Evolutionary conservation across 331 rosid genomes (phyloP).

Genomic region (Rhamnella rubrinervis): DNA sequence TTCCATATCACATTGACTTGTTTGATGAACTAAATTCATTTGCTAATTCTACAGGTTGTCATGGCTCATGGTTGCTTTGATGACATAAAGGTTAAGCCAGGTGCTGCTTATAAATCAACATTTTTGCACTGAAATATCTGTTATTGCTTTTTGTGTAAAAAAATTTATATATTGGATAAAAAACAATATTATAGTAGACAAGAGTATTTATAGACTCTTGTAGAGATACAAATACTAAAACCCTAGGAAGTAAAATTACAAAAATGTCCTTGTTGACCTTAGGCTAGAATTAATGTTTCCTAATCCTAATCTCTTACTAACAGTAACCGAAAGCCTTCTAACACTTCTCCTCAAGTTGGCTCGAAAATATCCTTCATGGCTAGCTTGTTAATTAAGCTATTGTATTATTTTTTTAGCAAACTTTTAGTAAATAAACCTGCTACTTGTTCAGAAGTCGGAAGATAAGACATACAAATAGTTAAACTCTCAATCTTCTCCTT

Average conservation of each 20-base stretch:
- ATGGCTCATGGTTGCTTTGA: slow-evolving; percentile 84
- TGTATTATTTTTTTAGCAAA: not conserved
- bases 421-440: too few relatives aligned
- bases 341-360: too few relatives aligned
- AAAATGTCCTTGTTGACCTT: too few relatives aligned
- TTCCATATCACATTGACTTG: not conserved
- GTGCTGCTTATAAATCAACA: slow-evolving; percentile 1
- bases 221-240: too few relatives aligned
- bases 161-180: too few relatives aligned
- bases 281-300: too few relatives aligned
- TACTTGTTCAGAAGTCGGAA: not conserved
- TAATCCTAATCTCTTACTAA: too few relatives aligned
- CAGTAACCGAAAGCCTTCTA: too few relatives aligned
- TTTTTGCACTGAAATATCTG: not conserved
- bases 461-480: too few relatives aligned
- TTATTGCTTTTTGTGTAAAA: slow-evolving; percentile 34
- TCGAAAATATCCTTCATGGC: not conserved
- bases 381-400: not conserved
- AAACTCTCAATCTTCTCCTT: not conserved
- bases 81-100: slow-evolving; percentile 72
- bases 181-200: too few relatives aligned
- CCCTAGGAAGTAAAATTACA: too few relatives aligned
- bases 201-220: too few relatives aligned
- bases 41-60: slow-evolving; percentile 63
- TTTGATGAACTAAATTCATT: slow-evolving; percentile 5